Evolutionary conservation across 2,329 filamentous ascomycete genomes (phyloP).

Genomic region (Alternaria ethzedia): DNA sequence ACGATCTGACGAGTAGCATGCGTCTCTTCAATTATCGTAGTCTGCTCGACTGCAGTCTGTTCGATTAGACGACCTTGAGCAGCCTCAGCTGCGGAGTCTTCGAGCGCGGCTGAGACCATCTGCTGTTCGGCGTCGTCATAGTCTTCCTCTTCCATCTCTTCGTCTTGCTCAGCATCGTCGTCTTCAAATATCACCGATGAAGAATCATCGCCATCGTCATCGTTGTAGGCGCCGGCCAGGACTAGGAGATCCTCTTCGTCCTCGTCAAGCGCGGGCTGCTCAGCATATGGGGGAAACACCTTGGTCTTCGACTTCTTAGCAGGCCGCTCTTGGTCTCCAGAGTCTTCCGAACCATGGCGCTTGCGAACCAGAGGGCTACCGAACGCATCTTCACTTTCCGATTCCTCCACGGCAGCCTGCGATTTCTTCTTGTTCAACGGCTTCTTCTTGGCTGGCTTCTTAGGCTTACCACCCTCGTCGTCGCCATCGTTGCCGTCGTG

Average conservation of each 20-base stretch:
- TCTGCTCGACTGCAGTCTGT: background rate
- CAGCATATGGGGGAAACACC: background rate
- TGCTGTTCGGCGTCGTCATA: background rate
- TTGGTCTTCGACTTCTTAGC: background rate
- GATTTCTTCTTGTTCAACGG: background rate
- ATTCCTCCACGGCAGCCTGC: background rate
- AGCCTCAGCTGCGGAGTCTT: background rate
- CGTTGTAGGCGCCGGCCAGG: background rate
- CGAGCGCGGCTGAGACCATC: background rate
- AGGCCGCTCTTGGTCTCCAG: background rate
- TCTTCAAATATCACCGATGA: background rate
- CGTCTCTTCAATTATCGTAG: background rate
- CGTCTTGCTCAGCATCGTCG: background rate
- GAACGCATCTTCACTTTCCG: background rate
- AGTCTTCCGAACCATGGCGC: background rate
- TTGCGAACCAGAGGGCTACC: background rate
- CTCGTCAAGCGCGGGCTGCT: background rate
- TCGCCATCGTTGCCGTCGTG: background rate
- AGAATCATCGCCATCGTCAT: background rate
- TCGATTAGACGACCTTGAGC: background rate
- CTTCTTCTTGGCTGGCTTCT: background rate
- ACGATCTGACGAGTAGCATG: background rate
- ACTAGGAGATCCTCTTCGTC: constrained; percentile 2
- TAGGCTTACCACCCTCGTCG: background rate
- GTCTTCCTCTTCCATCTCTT: background rate